Evolutionary conservation across 305 asterid genomes (phyloP).

Genomic region (Fraxinus dipetala): DNA sequence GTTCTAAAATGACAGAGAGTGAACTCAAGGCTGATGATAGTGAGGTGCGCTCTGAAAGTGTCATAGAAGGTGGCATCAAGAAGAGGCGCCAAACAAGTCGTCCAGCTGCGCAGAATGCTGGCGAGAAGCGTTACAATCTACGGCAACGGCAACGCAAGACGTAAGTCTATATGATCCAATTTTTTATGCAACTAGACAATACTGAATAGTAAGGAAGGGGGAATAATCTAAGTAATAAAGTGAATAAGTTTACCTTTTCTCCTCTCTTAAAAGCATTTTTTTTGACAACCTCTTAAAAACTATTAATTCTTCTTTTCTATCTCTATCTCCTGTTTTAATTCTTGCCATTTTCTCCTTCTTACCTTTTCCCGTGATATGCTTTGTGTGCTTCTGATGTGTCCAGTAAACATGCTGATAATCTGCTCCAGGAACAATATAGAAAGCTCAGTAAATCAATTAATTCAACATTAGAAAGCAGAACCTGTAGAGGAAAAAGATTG

Average conservation of each 20-base stretch:
- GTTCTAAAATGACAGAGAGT: conserved; percentile 47
- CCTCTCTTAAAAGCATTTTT: background rate
- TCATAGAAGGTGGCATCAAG: conserved; percentile 57
- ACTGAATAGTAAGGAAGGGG: background rate
- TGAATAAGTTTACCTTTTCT: background rate
- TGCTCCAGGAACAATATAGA: background rate
- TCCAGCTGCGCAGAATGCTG: conserved; percentile 43
- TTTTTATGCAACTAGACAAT: background rate
- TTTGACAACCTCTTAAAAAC: background rate
- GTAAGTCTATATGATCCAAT: conserved; percentile 37
- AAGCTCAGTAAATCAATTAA: background rate
- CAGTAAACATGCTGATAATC: background rate
- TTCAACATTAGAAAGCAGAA: background rate
- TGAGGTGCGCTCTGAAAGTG: conserved; percentile 68
- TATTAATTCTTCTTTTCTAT: background rate
- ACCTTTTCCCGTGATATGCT: background rate
- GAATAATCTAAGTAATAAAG: background rate
- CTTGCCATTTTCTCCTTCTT: background rate
- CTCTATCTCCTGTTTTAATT: background rate
- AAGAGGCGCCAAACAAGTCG: conserved; percentile 58
- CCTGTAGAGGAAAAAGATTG: background rate
- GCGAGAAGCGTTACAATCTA: conserved; percentile 66
- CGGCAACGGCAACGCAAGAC: conserved; percentile 53
- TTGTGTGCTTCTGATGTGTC: background rate
- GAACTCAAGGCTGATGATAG: conserved; percentile 60